Base-by-base conservation (phyloP, 331 rosid species). In the Quercus phellos region DNA sequence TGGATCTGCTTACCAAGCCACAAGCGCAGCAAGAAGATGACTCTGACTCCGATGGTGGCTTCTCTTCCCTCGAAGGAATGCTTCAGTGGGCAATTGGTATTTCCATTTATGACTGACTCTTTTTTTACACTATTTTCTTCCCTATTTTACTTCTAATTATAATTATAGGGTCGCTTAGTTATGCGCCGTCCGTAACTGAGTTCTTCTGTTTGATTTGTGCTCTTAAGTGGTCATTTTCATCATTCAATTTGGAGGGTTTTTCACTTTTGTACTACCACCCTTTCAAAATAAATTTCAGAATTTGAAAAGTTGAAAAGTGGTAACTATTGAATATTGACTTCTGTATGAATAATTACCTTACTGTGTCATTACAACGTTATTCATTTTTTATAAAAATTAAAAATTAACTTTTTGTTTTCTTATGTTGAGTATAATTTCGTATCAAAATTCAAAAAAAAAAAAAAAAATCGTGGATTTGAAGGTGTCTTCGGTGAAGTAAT, bases 81-180 rank as follows among this genome's bases (percentile, higher is more conserved):
- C 66, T 94, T 22, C 97, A 94, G 79, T 94, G 98, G 98, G 95
- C 98, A 22, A 87, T 94, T 73, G 89, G 97, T 92, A 83, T 30
- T 5, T 18, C 0, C 1, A 42, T 42, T 46, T 46, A 46, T 46
- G 4, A 10, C 51, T 46, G 8, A 35, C 46, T 38, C 11, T 7
- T 38, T 38, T 38, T 38, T 0, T 38, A 2, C 46, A 7, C 46
- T 7, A 2, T 38, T 38, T 38, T 38, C 46, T 38, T 38, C 46
- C 46, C 46, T 38, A 38, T 8, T 38, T 38, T 38, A 38, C 10
- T 38, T 38, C 0, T 38, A 35, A 35, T 35, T 35, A 35, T 6
- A 35, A 35, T 38, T 38, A 38, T 38, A 38, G 46, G 46, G 11
- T 38, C 42, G 42, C 42, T 35, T 35, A 34, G 6, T 34, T 34